phyloP scores from a whole-genome alignment of 192 early-diverging fungal species.

The Dissophora ornata region DNA sequence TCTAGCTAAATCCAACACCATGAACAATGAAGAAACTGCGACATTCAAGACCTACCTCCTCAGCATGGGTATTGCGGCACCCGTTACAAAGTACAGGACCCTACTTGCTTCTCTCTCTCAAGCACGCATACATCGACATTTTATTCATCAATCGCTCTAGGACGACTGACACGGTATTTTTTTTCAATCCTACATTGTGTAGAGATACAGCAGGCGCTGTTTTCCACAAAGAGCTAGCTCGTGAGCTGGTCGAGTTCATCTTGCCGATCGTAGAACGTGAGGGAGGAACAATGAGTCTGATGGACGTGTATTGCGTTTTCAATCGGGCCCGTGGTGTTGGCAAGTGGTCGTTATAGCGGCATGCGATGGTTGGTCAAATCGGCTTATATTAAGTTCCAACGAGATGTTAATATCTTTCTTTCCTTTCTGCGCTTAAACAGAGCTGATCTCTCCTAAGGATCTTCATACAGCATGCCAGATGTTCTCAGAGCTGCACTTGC shows the following conservation, averaged over 20 bases:
- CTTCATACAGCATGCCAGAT: constrained; percentile 79
- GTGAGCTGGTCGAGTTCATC: constrained; percentile 88
- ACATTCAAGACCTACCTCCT: constrained; percentile 77
- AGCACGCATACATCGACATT: too few species aligned
- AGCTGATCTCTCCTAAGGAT: constrained; percentile 95
- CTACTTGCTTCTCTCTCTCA: too few species aligned
- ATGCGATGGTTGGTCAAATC: background rate
- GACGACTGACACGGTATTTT: background rate
- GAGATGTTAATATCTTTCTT: constrained; percentile 2
- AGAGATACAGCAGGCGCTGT: constrained; percentile 88
- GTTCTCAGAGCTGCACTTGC: constrained; percentile 76
- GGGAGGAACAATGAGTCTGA: constrained; percentile 83
- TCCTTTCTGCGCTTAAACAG: constrained; percentile 34
- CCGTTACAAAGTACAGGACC: constrained; percentile 85
- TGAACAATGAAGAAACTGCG: constrained; percentile 65
- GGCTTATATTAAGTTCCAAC: background rate
- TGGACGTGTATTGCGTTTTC: constrained; percentile 94
- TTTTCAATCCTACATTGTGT: background rate
- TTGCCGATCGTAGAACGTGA: constrained; percentile 70
- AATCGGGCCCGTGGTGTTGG: constrained; percentile 93
- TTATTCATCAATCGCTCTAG: too few species aligned
- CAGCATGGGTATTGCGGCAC: constrained; percentile 91
- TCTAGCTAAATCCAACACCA: constrained; percentile 51
- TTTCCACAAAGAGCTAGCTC: constrained; percentile 88
- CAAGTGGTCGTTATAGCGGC: constrained; percentile 23